Evolutionary conservation across 352 stramenopile species (phyloP), one percentile per base, ranked within the genome.

Genomic region (Elongisporangium senticosum): DNA sequence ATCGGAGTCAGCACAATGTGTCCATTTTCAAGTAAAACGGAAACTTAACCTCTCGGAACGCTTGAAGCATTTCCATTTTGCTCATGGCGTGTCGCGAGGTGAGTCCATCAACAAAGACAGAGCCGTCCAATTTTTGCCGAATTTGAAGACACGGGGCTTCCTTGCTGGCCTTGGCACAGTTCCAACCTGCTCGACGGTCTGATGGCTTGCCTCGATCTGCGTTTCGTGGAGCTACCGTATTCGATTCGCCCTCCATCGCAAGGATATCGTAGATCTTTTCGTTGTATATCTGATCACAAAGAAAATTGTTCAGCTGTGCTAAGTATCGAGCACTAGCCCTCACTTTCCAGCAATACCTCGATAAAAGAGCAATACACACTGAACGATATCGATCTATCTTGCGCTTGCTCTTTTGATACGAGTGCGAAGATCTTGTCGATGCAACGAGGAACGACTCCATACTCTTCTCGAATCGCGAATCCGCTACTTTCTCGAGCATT

Each of bases 201-300:
- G 23, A 23, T 53, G 19, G 19, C 37, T 23, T 58, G 53, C 21
- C 28, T 75, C 61, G 26, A 52, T 40, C 51, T 55, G 51, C 43
- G 26, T 22, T 28, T 72, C 56, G 1, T 17, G 13, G 13, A 43
- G 49, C 49, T 11, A 23, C 21, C 7, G 58, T 53, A 6, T 23
- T 51, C 37, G 49, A 14, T 14, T 49, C 43, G 8, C 11, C 22
- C 10, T 77, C 70, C 14, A 62, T 55, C 2, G 74, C 72, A 4
- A 91, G 61, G 26, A 92, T 75, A 55, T 92, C 79, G 53, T 83
- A 92, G 43, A 92, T 86, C 49, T 79, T 86, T 49, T 92, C 83
- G 54, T 90, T 90, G 71, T 86, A 86, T 28, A 92, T 90, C 83
- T 90, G 50, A 43, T 15, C 2, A 11, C 21, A 49, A 21, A 7